phyloP scores from a whole-genome alignment of 139 green algal species.

The Haematococcus sp. region DNA sequence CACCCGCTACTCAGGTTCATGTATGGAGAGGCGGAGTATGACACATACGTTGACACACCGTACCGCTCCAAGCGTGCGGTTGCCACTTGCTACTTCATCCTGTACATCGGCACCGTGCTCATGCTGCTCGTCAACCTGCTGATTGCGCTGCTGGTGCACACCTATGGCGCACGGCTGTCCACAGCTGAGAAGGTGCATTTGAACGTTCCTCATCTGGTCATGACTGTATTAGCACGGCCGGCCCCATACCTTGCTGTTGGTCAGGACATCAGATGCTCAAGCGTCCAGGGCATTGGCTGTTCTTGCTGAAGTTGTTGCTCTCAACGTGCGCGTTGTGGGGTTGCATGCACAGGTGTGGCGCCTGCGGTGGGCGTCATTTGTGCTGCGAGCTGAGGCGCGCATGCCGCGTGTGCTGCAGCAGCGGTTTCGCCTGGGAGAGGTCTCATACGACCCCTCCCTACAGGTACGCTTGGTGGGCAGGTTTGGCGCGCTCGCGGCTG shows the following conservation, averaged over 20 bases:
- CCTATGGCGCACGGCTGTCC: not conserved
- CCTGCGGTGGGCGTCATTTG: conserved; percentile 42
- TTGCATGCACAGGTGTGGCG: too few relatives aligned
- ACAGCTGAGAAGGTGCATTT: conserved; percentile 20
- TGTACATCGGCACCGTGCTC: conserved; percentile 44
- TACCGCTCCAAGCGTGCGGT: conserved; percentile 33
- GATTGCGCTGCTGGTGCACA: conserved; percentile 30
- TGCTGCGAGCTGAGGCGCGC: conserved; percentile 36
- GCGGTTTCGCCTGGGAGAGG: conserved; percentile 36
- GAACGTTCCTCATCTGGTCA: too few relatives aligned
- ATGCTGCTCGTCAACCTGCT: conserved; percentile 50
- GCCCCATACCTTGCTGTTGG: not conserved
- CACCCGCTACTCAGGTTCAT: conserved; percentile 22
- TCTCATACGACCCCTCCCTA: conserved; percentile 26
- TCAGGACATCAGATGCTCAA: conserved; percentile 23
- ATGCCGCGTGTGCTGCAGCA: conserved; percentile 31
- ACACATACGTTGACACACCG: conserved; percentile 19
- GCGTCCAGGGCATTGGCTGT: not conserved
- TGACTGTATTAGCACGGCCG: not conserved
- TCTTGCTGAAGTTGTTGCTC: not conserved
- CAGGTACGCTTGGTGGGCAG: not conserved
- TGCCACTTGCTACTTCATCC: conserved; percentile 47
- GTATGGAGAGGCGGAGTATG: conserved; percentile 46
- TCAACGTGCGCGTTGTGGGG: too few relatives aligned
- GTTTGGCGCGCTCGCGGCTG: not conserved